Evolutionary conservation across 495 filamentous ascomycete species (phyloP).

Genomic region (Penicillium cataractarum): DNA sequence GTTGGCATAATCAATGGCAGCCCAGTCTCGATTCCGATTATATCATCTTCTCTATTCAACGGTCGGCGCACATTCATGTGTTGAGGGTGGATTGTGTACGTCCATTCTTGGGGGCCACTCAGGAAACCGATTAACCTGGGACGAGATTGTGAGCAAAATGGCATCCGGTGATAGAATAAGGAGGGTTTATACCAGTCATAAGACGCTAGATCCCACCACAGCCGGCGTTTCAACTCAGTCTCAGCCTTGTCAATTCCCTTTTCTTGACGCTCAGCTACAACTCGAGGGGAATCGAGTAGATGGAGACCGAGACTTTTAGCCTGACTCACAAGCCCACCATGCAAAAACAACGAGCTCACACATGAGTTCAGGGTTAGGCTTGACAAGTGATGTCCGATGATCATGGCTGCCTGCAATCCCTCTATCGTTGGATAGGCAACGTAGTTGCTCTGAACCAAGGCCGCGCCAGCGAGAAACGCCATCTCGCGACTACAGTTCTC

Average conservation of each 20-base stretch:
- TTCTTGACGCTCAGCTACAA: conserved; percentile 17
- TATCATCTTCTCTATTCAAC: conserved; percentile 36
- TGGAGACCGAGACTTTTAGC: conserved; percentile 52
- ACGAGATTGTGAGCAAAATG: conserved; percentile 11
- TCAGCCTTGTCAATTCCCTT: conserved; percentile 27
- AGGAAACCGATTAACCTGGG: conserved; percentile 40
- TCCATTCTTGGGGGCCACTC: conserved; percentile 55
- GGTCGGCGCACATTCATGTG: conserved; percentile 50
- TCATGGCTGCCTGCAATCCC: conserved; percentile 50
- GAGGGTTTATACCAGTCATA: conserved; percentile 49
- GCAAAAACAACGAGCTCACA: conserved; percentile 38
- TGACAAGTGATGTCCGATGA: conserved; percentile 40
- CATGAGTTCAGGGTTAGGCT: conserved; percentile 30
- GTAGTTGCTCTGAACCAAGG: conserved; percentile 42
- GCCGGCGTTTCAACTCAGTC: conserved; percentile 42
- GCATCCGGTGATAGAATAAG: conserved; percentile 5
- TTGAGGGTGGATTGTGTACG: conserved; percentile 46
- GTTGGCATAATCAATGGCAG: conserved; percentile 37
- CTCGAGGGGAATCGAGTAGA: conserved; percentile 37
- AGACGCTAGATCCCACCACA: conserved; percentile 53
- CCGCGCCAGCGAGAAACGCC: conserved; percentile 36
- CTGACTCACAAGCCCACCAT: conserved; percentile 37
- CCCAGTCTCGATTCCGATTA: background rate
- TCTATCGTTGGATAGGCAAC: conserved; percentile 43
- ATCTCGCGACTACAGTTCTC: conserved; percentile 34